Evolutionary conservation across 345 rosid species (phyloP).

Genomic region (Citrus inodora): DNA sequence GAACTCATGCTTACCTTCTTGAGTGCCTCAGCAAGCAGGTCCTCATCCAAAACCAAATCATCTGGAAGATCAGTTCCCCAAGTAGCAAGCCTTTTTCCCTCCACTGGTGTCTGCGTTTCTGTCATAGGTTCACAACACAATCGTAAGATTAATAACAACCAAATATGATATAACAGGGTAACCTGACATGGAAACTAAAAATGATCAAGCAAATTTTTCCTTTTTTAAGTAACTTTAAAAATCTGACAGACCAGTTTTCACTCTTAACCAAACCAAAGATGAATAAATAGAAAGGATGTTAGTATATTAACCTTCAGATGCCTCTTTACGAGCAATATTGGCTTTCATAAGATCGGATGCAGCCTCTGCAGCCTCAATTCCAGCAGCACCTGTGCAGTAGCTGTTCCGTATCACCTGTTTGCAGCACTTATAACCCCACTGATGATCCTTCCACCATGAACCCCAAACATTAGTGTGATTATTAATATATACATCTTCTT

Average conservation of each 20-base stretch:
- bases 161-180: not conserved
- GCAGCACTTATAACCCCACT: constrained; percentile 89
- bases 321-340: constrained; percentile 64
- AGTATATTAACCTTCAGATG: constrained; percentile 42
- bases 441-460: constrained; percentile 95
- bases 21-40: constrained; percentile 55
- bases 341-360: constrained; percentile 68
- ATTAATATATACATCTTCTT: constrained; percentile 52
- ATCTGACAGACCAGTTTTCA: not conserved
- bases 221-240: not conserved
- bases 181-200: not conserved
- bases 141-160: not conserved
- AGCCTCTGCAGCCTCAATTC: constrained; percentile 83
- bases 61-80: constrained; percentile 85
- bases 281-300: not conserved
- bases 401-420: constrained; percentile 73
- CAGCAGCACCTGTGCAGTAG: constrained; percentile 82
- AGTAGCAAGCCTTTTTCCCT: constrained; percentile 62
- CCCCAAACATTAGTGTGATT: constrained; percentile 87
- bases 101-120: constrained; percentile 42
- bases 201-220: not conserved
- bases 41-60: constrained; percentile 61
- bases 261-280: not conserved
- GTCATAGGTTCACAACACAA: not conserved
- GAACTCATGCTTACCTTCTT: constrained; percentile 42